Evolutionary conservation across 2,329 filamentous ascomycete species (phyloP).

Genomic region (Nothopassalora personata): DNA sequence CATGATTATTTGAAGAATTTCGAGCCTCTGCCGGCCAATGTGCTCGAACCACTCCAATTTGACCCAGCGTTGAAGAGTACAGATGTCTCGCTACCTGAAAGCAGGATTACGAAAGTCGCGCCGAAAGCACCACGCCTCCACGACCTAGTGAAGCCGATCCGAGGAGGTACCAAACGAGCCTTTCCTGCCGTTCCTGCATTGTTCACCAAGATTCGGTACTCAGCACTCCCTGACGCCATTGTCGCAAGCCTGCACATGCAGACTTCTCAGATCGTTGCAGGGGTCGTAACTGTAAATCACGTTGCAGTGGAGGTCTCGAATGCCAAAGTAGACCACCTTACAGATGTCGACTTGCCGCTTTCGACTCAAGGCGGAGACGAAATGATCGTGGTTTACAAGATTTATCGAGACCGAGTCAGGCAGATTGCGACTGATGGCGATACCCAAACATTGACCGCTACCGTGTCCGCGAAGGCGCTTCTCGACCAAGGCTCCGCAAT

Average conservation of each 20-base stretch:
- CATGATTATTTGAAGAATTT: slow-evolving; percentile 66
- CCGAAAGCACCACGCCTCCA: slow-evolving; percentile 58
- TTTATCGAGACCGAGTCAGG: slow-evolving; percentile 2
- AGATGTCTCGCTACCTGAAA: slow-evolving; percentile 63
- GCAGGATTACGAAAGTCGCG: slow-evolving; percentile 68
- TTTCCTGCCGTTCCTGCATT: slow-evolving; percentile 63
- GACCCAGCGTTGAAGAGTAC: slow-evolving; percentile 48
- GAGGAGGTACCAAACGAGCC: slow-evolving; percentile 57
- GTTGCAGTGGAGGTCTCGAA: slow-evolving; percentile 55
- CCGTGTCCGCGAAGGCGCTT: slow-evolving; percentile 17
- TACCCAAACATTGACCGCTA: slow-evolving; percentile 10
- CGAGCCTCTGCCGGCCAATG: slow-evolving; percentile 64
- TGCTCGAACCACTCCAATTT: slow-evolving; percentile 66
- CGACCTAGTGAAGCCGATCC: slow-evolving; percentile 59
- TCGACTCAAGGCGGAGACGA: slow-evolving; percentile 60
- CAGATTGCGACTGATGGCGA: background rate
- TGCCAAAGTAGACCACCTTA: slow-evolving; percentile 48
- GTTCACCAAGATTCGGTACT: slow-evolving; percentile 68
- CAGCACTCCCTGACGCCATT: slow-evolving; percentile 47
- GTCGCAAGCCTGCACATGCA: slow-evolving; percentile 30
- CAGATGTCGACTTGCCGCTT: slow-evolving; percentile 18
- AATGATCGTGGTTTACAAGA: slow-evolving; percentile 64
- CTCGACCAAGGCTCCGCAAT: slow-evolving; percentile 21
- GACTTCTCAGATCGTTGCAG: slow-evolving; percentile 24
- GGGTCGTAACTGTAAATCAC: slow-evolving; percentile 51